These are phyloP conservation scores for Polysphondylium violaceum DNA, from an alignment of 78 protist species.

Conservation along the genomic window DNA sequence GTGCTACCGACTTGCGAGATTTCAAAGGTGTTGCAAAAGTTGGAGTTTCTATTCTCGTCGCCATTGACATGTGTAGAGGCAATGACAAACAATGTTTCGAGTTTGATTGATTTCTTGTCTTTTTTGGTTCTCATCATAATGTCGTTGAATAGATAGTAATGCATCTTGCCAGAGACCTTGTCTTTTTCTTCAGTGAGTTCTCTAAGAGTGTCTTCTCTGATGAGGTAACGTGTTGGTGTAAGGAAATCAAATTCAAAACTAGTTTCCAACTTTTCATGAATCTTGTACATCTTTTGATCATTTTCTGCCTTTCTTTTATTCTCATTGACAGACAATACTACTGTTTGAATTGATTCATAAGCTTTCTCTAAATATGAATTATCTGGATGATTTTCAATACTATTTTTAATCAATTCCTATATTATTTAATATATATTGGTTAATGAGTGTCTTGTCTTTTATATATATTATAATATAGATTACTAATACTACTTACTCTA, in stretches of 20 bases:
- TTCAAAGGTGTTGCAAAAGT: slow-evolving; percentile 57
- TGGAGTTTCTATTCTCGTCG: slow-evolving; percentile 3
- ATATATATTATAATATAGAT: too few species aligned
- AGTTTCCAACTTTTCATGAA: slow-evolving; percentile 57
- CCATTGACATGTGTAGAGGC: slow-evolving; percentile 51
- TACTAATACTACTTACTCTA: background rate
- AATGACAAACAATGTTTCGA: slow-evolving; percentile 62
- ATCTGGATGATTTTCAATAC: slow-evolving; percentile 32
- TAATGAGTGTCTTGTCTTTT: too few species aligned
- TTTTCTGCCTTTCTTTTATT: slow-evolving; percentile 77
- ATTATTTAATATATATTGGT: too few species aligned
- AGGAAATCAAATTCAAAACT: slow-evolving; percentile 63
- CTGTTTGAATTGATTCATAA: slow-evolving; percentile 36
- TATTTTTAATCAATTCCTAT: slow-evolving; percentile 57
- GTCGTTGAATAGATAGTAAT: slow-evolving; percentile 65
- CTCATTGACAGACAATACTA: slow-evolving; percentile 64
- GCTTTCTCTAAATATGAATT: slow-evolving; percentile 38
- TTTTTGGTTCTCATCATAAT: slow-evolving; percentile 69
- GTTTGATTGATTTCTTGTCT: slow-evolving; percentile 65
- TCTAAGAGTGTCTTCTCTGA: slow-evolving; percentile 53
- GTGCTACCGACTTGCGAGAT: slow-evolving; percentile 38
- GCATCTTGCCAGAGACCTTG: slow-evolving; percentile 52
- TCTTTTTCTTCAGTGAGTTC: slow-evolving; percentile 65
- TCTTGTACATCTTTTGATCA: slow-evolving; percentile 69
- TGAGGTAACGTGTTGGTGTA: slow-evolving; percentile 71